phyloP scores from a whole-genome alignment of 768 basidiomycete genomes.

The Naematelia aurantialba region DNA sequence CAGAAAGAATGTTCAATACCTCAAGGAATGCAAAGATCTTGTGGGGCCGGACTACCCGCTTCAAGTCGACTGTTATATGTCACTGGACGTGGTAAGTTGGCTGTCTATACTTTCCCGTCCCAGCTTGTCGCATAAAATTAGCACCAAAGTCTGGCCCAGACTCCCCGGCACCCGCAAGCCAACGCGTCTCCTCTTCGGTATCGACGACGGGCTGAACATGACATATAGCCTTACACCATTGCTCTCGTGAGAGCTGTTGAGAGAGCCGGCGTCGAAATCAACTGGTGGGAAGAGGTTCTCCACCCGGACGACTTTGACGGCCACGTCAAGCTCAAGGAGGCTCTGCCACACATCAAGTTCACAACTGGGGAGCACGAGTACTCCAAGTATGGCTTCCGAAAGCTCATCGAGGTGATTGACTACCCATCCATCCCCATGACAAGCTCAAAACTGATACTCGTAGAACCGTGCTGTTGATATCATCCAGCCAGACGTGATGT shows the following conservation, averaged over 20 bases:
- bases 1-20: constrained; percentile 51
- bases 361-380: constrained; percentile 54
- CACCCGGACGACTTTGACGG: constrained; percentile 53
- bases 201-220: no score
- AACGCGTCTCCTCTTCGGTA: no score
- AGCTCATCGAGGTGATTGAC: not conserved
- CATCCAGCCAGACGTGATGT: constrained; percentile 53
- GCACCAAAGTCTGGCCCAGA: no score
- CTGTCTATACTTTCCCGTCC: not conserved
- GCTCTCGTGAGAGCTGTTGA: constrained; percentile 26
- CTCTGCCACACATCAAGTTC: constrained; percentile 50
- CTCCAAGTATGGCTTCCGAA: constrained; percentile 37
- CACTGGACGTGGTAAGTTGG: constrained; percentile 24
- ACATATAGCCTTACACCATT: not conserved
- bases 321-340: constrained; percentile 48
- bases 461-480: constrained; percentile 52
- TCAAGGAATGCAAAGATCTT: constrained; percentile 43
- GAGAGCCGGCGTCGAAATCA: constrained; percentile 51
- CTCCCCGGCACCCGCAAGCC: no score
- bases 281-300: constrained; percentile 53
- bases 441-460: constrained; percentile 51
- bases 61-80: constrained; percentile 53
- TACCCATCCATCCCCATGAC: not conserved
- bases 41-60: constrained; percentile 51
- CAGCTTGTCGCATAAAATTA: no score